These are phyloP conservation scores for Vitis rupestris DNA, from an alignment of 164 flowering plant genomes.

Conservation along the genomic window DNA sequence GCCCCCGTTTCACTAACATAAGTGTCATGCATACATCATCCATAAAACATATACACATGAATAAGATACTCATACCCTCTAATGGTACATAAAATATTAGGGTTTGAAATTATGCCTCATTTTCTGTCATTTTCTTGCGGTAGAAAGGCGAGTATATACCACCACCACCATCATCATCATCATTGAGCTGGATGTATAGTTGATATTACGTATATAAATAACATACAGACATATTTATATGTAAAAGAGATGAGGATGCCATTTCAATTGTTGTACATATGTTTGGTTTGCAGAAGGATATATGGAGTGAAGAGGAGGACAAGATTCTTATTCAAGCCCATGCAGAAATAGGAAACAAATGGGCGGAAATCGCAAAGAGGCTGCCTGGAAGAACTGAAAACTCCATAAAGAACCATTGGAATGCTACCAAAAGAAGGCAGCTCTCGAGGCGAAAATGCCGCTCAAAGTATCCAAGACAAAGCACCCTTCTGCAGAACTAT, in stretches of 20 bases:
- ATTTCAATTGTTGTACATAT: neutral
- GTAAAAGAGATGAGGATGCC: too few species aligned
- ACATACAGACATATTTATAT: too few species aligned
- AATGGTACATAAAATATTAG: too few species aligned
- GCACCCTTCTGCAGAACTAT: constrained; percentile 63
- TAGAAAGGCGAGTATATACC: too few species aligned
- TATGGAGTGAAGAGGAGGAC: constrained; percentile 84
- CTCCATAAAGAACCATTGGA: constrained; percentile 90
- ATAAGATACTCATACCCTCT: too few species aligned
- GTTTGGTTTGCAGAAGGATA: constrained; percentile 52
- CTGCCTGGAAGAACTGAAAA: constrained; percentile 86
- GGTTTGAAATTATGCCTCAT: neutral
- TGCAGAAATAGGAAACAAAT: constrained; percentile 72
- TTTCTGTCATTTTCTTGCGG: neutral
- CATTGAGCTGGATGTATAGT: too few species aligned
- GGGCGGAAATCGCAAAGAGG: constrained; percentile 89
- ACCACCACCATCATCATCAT: too few species aligned
- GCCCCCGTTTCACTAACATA: too few species aligned
- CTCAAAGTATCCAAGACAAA: constrained; percentile 46
- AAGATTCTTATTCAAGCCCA: constrained; percentile 57
- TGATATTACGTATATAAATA: too few species aligned
- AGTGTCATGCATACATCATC: too few species aligned
- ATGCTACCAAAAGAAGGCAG: constrained; percentile 81
- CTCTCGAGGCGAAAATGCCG: constrained; percentile 55
- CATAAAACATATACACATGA: too few species aligned